Percentiles rank a stretch among this genome's conserved stretches.
Evolutionary conservation across 805 yeast species (phyloP).

Genomic region (Novakomyces olei): DNA sequence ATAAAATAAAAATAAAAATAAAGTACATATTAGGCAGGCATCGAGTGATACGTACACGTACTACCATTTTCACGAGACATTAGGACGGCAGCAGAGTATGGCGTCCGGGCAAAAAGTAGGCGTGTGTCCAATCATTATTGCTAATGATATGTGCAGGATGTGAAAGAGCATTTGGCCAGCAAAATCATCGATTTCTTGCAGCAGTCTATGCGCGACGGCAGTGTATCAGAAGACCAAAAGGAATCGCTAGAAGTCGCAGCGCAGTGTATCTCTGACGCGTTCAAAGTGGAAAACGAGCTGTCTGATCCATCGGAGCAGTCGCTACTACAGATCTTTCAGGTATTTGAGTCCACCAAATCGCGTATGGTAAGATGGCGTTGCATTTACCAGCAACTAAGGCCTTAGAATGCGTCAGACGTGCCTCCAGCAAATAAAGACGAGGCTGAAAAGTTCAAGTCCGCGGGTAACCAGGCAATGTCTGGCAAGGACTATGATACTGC

Average conservation of each 20-base stretch:
- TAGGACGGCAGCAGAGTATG: too few relatives aligned
- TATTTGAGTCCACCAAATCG: constrained; percentile 16
- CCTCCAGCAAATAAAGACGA: constrained; percentile 27
- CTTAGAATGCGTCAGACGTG: constrained; percentile 14
- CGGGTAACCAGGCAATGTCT: constrained; percentile 83
- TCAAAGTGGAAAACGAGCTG: constrained; percentile 29
- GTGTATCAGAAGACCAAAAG: constrained; percentile 50
- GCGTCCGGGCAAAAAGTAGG: too few relatives aligned
- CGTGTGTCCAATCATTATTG: too few relatives aligned
- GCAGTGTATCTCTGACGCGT: constrained; percentile 65
- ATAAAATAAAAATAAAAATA: too few relatives aligned
- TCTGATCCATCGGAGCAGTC: constrained; percentile 17
- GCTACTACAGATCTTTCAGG: constrained; percentile 29
- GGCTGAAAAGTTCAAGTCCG: constrained; percentile 68
- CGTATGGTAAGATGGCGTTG: constrained; percentile 1
- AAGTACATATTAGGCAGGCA: too few relatives aligned
- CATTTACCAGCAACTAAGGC: constrained; percentile 1
- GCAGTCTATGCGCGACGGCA: constrained; percentile 33
- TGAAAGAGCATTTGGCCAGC: too few relatives aligned
- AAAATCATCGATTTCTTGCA: constrained; percentile 52
- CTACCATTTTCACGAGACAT: too few relatives aligned
- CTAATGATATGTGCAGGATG: too few relatives aligned
- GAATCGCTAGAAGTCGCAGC: constrained; percentile 71
- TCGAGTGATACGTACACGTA: too few relatives aligned
- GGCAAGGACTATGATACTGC: constrained; percentile 48